Percentiles rank a stretch among this genome's conserved stretches.
Conservation (phyloP, 306 rosid species). For the Oemleria cerasiformis region DNA sequence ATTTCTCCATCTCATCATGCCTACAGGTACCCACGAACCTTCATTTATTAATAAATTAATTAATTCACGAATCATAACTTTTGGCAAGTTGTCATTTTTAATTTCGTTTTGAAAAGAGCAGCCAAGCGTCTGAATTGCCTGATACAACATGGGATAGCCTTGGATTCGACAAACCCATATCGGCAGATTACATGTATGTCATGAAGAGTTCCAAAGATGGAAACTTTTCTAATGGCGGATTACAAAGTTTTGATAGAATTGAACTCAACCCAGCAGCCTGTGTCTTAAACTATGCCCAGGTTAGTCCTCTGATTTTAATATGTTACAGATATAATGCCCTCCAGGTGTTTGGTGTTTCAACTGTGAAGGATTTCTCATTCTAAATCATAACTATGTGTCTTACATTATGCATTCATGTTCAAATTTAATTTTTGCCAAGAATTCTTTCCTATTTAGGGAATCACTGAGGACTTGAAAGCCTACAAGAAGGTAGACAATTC, state of each 20-base stretch:
- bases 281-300: constrained; percentile 30
- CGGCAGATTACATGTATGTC: constrained; percentile 20
- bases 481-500: constrained; percentile 30
- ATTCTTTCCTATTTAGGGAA: constrained; percentile 1
- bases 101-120: not conserved
- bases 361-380: no score
- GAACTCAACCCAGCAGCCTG: constrained; percentile 19
- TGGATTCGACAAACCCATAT: constrained; percentile 12
- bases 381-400: not conserved
- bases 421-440: not conserved
- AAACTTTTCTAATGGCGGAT: constrained; percentile 8
- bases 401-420: not conserved
- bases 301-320: not conserved
- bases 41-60: not conserved
- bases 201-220: constrained; percentile 18
- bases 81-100: not conserved
- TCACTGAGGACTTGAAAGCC: constrained; percentile 16
- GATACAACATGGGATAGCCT: constrained; percentile 14
- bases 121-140: constrained; percentile 9
- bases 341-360: no score
- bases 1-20: not conserved
- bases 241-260: constrained; percentile 19
- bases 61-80: not conserved
- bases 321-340: no score
- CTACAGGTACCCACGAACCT: not conserved